Percentiles rank a stretch among this genome's conserved stretches.
These are phyloP conservation scores for Gamarada debralockiae DNA, from an alignment of 495 filamentous ascomycete species.

Conservation along the genomic window DNA sequence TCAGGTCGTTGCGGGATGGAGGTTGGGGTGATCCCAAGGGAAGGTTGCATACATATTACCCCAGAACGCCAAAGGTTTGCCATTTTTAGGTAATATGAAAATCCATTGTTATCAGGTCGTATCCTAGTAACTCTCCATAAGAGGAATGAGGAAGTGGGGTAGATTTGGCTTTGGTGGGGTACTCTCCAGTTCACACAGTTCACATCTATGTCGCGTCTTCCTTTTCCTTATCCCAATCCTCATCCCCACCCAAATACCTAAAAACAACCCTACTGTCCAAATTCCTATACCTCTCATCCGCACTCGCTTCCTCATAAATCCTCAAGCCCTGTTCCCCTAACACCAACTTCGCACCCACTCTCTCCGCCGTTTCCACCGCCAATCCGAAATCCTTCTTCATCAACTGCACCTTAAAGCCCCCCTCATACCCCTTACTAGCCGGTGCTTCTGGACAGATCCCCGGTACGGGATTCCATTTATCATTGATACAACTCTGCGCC, in stretches of 20 bases:
- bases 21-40: too few species aligned
- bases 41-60: too few species aligned
- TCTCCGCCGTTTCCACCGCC: conserved; percentile 42
- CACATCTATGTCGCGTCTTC: too few species aligned
- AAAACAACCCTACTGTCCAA: conserved; percentile 52
- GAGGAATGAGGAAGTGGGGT: too few species aligned
- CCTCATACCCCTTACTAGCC: conserved; percentile 40
- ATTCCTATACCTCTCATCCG: conserved; percentile 40
- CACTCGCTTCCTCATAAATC: conserved; percentile 42
- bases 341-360: conserved; percentile 37
- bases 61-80: too few species aligned
- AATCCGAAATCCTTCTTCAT: conserved; percentile 52
- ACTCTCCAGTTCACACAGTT: too few species aligned
- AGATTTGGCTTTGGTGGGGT: too few species aligned
- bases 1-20: too few species aligned
- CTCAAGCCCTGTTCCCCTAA: conserved; percentile 38
- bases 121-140: too few species aligned
- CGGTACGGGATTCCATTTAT: conserved; percentile 48
- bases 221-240: conserved; percentile 37
- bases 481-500: conserved; percentile 45
- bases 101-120: too few species aligned
- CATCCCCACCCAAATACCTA: conserved; percentile 44
- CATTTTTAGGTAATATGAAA: too few species aligned
- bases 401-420: conserved; percentile 49
- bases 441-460: conserved; percentile 46